phyloP scores from a whole-genome alignment of 768 basidiomycete species.

The Harrya chromipes region DNA sequence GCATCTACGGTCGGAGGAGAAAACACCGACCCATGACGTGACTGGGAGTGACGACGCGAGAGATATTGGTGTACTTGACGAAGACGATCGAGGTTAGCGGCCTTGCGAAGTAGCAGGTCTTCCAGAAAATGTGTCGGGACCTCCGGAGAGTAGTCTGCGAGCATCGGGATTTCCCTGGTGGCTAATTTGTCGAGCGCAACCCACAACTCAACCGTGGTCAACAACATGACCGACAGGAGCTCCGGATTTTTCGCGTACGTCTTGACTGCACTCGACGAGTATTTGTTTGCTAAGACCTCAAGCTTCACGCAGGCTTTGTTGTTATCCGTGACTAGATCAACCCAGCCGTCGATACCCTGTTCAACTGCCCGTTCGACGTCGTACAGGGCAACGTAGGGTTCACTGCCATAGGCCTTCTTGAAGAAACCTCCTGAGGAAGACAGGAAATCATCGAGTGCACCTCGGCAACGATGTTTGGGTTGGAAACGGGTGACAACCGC shows the following conservation, averaged over 20 bases:
- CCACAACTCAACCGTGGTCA: constrained; percentile 48
- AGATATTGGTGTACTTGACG: constrained; percentile 31
- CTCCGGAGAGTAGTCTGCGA: constrained; percentile 45
- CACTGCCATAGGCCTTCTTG: constrained; percentile 2
- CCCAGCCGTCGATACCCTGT: constrained; percentile 33
- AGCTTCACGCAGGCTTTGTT: constrained; percentile 26
- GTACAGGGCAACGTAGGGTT: constrained; percentile 23
- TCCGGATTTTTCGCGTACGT: constrained; percentile 37
- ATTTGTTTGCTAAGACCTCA: constrained; percentile 24
- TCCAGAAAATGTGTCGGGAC: constrained; percentile 38
- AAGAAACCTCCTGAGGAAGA: constrained; percentile 13
- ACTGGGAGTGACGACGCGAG: constrained; percentile 20
- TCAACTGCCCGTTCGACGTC: constrained; percentile 39
- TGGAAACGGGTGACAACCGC: constrained; percentile 4
- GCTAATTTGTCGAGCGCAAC: constrained; percentile 41
- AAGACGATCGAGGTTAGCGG: constrained; percentile 28
- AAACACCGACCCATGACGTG: constrained; percentile 33
- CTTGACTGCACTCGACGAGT: constrained; percentile 24
- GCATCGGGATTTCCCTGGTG: constrained; percentile 34
- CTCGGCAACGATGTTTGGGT: constrained; percentile 8
- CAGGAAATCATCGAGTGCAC: constrained; percentile 17
- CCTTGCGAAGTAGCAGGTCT: constrained; percentile 38
- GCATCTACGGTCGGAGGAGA: constrained; percentile 13
- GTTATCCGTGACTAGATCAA: constrained; percentile 15
- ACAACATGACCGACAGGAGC: constrained; percentile 37